Conservation (phyloP, 2,329 filamentous ascomycete genomes). For the Byssoonygena ceratinophila region DNA sequence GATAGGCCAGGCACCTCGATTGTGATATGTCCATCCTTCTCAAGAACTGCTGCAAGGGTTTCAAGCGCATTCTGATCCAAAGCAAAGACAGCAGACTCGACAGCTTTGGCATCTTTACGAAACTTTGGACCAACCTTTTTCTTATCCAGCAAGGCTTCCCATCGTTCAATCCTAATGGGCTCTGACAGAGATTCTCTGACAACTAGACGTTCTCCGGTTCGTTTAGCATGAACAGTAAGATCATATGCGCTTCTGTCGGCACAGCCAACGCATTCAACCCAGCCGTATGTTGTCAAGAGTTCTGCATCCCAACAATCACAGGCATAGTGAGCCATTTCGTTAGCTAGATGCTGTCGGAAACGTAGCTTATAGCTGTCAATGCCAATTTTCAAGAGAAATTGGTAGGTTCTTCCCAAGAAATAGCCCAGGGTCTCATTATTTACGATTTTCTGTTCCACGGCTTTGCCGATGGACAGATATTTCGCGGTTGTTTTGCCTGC, state of each 20-base stretch:
- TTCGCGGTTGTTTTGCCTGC: slow-evolving; percentile 68
- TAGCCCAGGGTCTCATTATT: slow-evolving; percentile 98
- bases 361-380: slow-evolving; percentile 79
- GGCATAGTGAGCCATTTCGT: slow-evolving; percentile 88
- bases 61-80: slow-evolving; percentile 73
- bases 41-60: slow-evolving; percentile 63
- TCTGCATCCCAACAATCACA: slow-evolving; percentile 98
- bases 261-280: slow-evolving; percentile 97
- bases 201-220: slow-evolving; percentile 74
- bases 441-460: slow-evolving; percentile 69
- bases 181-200: slow-evolving; percentile 72
- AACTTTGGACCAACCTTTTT: slow-evolving; percentile 93
- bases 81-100: slow-evolving; percentile 67
- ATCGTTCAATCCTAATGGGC: slow-evolving; percentile 74
- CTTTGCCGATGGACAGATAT: slow-evolving; percentile 70
- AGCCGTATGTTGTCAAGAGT: slow-evolving; percentile 80
- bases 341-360: slow-evolving; percentile 93
- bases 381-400: slow-evolving; percentile 81
- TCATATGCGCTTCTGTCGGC: slow-evolving; percentile 94
- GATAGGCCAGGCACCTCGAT: slow-evolving; percentile 67
- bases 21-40: slow-evolving; percentile 61
- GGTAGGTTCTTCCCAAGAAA: slow-evolving; percentile 86
- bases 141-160: slow-evolving; percentile 76
- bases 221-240: slow-evolving; percentile 81
- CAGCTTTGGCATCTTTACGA: slow-evolving; percentile 83